Base-by-base conservation (phyloP, 176 grass and related monocot genomes). In the Phragmites australis region DNA sequence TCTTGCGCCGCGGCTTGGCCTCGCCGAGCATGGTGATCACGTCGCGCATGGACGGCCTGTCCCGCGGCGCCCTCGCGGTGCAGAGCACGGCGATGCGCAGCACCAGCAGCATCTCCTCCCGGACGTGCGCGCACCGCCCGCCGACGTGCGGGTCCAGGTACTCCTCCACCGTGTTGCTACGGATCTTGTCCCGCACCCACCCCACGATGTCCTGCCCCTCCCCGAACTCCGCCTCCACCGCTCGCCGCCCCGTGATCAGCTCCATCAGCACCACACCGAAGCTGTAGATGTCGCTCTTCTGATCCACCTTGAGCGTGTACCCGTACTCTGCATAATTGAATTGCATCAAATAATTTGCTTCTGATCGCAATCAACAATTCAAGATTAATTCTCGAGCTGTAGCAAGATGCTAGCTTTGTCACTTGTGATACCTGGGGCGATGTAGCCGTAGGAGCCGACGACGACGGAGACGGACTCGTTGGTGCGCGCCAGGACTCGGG, bases 261-360 rank as follows among this genome's bases (percentile, higher is more conserved):
- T 98, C 95, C 95, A 98, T 94, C 17, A 98, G 78, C 22, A 98
- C 95, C 80, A 98, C 92, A 1, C 95, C 92, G 66, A 87, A 98
- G 83, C 95, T 98, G 88, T 98, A 98, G 74, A 93, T 94, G 83
- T 98, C 95, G 72, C 92, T 94, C 95, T 94, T 98, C 88, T 94
- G 86, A 17, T 98, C 95, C 81, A 98, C 95, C 90, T 94, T 98
- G 18, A 94, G 73, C 50, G 92, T 94, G 92, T 98, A 98, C 17
- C 92, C 92, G 49, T 98, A 98, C 86, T 98, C 95, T 91, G 91
- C 47, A 12, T 6, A 10, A 5, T 37, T 37, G 34, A 37, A 37
- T 37, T 37, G 34, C 34, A 37, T 37, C 55, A 29, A 37, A 37
- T 5, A 2, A 37, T 37, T 58, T 56, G 1, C 17, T 51, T 51